Base-by-base conservation (phyloP, 1,284 basidiomycete genomes). In the Sanghuangporus weigelae region DNA sequence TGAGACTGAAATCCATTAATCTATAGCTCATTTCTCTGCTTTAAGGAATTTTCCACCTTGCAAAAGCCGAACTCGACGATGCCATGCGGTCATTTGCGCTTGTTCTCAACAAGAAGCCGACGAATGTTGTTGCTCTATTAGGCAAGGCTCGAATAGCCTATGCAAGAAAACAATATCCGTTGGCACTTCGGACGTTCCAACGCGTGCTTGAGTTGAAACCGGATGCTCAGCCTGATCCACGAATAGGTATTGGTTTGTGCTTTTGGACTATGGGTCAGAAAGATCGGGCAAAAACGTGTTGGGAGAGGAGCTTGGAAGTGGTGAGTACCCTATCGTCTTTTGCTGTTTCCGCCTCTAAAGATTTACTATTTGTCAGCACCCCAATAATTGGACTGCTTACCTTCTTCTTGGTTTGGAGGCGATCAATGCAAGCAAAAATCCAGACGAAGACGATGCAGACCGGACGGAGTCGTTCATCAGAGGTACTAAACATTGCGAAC, bases 221-320 rank as follows among this genome's bases (percentile, higher is more conserved):
- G 0, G 76, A 82, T 12, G 92, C 90, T 74, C 77, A 82, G 23
- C 96, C 95, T 0, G 95, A 98, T 73, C 95, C 95, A 36, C 84
- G 95, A 14, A 91, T 97, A 67, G 95, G 95, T 16, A 93, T 98
- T 44, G 96, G 96, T 8, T 77, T 97, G 7, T 96, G 95, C 74
- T 81, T 94, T 19, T 97, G 92, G 91, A 84, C 90, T 10, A 79
- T 96, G 75, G 90, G 90, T 61, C 86, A 95, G 69, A 87, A 87
- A 64, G 79, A 79, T 2, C 88, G 87, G 68, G 95, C 95, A 0
- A 86, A 86, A 67, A 83, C 83, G 36, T 95, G 95, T 0, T 98
- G 96, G 95, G 83, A 93, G 69, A 82, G 95, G 50, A 90, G 90
- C 68, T 73, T 92, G 62, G 89, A 91, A 74, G 84, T 94, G 68